Conservation (phyloP, 257 asterid genomes). For the Rauvolfia tetraphylla region DNA sequence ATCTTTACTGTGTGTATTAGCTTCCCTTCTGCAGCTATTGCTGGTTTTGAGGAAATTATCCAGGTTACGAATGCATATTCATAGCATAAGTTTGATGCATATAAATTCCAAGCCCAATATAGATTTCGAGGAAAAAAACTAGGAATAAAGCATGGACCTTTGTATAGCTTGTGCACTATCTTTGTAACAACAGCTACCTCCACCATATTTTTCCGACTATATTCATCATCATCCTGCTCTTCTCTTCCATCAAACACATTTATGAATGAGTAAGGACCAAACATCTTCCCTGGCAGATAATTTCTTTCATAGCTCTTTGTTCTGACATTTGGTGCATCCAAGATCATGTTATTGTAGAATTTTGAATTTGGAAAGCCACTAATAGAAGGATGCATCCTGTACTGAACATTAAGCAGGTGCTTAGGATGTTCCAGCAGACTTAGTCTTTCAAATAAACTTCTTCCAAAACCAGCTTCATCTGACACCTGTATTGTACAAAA, state of each 20-base stretch:
- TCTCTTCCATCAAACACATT: slow-evolving; percentile 45
- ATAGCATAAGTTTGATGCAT: background rate
- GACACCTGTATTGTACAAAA: slow-evolving; percentile 27
- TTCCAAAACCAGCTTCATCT: slow-evolving; percentile 50
- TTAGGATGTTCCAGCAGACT: slow-evolving; percentile 46
- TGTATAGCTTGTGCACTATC: slow-evolving; percentile 46
- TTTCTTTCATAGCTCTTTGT: slow-evolving; percentile 22
- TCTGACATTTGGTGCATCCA: slow-evolving; percentile 42
- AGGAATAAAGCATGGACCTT: slow-evolving; percentile 30
- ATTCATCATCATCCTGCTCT: slow-evolving; percentile 43
- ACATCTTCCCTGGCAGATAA: slow-evolving; percentile 43
- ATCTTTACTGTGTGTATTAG: background rate
- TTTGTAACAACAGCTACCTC: slow-evolving; percentile 55
- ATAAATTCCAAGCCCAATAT: too few relatives aligned
- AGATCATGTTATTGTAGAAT: slow-evolving; percentile 38
- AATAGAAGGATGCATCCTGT: slow-evolving; percentile 40
- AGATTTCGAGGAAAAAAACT: too few relatives aligned
- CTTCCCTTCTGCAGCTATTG: background rate
- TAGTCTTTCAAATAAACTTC: slow-evolving; percentile 59
- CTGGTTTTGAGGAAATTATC: background rate
- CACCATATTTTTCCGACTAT: slow-evolving; percentile 53
- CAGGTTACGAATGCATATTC: background rate
- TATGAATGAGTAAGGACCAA: slow-evolving; percentile 63
- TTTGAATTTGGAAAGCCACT: slow-evolving; percentile 29
- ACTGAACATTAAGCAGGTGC: slow-evolving; percentile 48